Base-by-base conservation (phyloP, 805 yeast genomes). In the Yamadazyma phyllophila region DNA sequence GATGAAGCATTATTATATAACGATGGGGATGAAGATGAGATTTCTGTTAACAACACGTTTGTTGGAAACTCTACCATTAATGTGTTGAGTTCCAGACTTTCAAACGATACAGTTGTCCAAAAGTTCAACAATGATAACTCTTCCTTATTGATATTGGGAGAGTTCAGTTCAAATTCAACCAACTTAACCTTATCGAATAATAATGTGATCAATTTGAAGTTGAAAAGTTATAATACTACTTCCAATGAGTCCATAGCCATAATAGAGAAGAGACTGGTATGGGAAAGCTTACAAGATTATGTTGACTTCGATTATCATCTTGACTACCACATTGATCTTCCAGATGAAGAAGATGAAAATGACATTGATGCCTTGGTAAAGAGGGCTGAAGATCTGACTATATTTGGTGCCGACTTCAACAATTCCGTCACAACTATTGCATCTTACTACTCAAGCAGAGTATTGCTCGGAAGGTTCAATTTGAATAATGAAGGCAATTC, bases 91-190 rank as follows among this genome's bases (percentile, higher is more conserved):
- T 63, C 67, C 0, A 36, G 56, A 36, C 53, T 69, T 10, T 26
- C 56, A 1, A 41, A 48, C 12, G 59, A 67, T 49, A 74, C 77
- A 1, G 50, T 52, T 1, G 71, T 81, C 1, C 45, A 58, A 8
- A 58, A 63, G 11, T 41, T 77, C 14, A 48, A 59, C 17, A 61
- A 69, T 20, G 58, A 64, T 11, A 31, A 51, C 2, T 47, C 56
- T 11, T 61, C 65, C 5, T 62, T 84, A 5, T 41, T 76, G 3
- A 47, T 81, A 8, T 62, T 72, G 16, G 88, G 88, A 3, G 56
- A 65, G 5, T 76, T 82, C 49, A 54, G 59, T 32, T 63, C 69
- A 1, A 60, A 74, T 11, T 57, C 58, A 4, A 7, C 38, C 3
- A 52, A 66, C n/a, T 47, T 65, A 9, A 52, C 67, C 3, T 48